These are phyloP conservation scores for Syzygium aromaticum DNA, from an alignment of 345 rosid genomes.

Conservation along the genomic window DNA sequence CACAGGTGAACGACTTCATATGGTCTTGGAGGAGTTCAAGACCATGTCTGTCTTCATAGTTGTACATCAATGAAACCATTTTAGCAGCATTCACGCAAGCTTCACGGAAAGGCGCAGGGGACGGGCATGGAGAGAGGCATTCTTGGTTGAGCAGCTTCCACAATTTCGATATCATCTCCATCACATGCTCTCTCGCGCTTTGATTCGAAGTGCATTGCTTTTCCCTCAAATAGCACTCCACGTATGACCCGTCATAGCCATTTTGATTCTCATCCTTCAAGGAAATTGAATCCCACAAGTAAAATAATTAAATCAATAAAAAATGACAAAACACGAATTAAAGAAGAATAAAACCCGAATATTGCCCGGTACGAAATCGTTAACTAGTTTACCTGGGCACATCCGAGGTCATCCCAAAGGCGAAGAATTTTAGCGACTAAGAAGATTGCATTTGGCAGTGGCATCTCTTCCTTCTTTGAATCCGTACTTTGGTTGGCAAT, in stretches of 20 bases:
- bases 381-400: conserved; percentile 24
- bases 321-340: neutral
- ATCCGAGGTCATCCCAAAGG: conserved; percentile 57
- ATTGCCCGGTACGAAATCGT: neutral
- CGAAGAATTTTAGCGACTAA: conserved; percentile 38
- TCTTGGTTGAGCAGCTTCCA: conserved; percentile 50
- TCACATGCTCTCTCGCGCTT: conserved; percentile 16
- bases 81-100: conserved; percentile 40
- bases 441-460: conserved; percentile 21
- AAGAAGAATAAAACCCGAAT: neutral
- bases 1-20: conserved; percentile 8
- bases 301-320: neutral
- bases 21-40: conserved; percentile 29
- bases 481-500: neutral
- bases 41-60: conserved; percentile 19
- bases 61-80: conserved; percentile 43
- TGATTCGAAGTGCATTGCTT: conserved; percentile 11
- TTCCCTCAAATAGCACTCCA: conserved; percentile 44
- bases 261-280: neutral
- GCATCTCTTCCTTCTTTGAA: neutral
- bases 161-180: conserved; percentile 21
- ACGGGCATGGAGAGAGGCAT: conserved; percentile 20
- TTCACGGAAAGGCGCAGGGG: conserved; percentile 16
- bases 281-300: neutral
- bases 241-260: conserved; percentile 38